Percentiles rank a stretch among this genome's conserved stretches.
Conservation (phyloP, 2,329 filamentous ascomycete genomes). For the Microsporum ferrugineum region DNA sequence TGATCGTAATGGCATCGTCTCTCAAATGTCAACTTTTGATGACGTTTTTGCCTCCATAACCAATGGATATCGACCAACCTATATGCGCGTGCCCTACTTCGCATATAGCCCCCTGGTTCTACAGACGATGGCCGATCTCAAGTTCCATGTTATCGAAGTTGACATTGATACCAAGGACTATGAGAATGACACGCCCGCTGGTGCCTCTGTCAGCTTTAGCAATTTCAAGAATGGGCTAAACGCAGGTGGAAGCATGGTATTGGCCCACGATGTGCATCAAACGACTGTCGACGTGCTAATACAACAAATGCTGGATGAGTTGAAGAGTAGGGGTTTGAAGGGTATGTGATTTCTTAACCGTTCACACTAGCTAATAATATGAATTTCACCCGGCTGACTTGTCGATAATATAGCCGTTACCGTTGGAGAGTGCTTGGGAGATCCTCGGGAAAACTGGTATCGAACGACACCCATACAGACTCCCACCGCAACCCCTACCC, state of each 20-base stretch:
- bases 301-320: slow-evolving; percentile 5
- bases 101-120: slow-evolving; percentile 25
- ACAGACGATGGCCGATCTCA: slow-evolving; percentile 29
- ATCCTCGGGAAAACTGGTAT: slow-evolving; percentile 9
- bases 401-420: slow-evolving; percentile 20
- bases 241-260: background rate
- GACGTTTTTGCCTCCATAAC: slow-evolving; percentile 33
- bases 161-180: slow-evolving; percentile 37
- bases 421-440: slow-evolving; percentile 8
- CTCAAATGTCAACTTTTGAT: slow-evolving; percentile 30
- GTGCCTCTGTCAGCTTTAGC: background rate
- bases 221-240: background rate
- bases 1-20: slow-evolving; percentile 21
- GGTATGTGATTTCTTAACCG: background rate
- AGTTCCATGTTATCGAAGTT: slow-evolving; percentile 36
- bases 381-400: background rate
- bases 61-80: slow-evolving; percentile 36
- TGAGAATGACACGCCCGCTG: background rate
- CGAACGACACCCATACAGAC: background rate
- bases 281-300: slow-evolving; percentile 4
- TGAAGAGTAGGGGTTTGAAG: slow-evolving; percentile 2
- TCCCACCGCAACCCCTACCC: background rate
- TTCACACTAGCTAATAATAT: background rate
- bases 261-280: slow-evolving; percentile 6
- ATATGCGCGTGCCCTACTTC: slow-evolving; percentile 40